Conservation (phyloP, 805 yeast genomes). For the Metschnikowia gruessii region DNA sequence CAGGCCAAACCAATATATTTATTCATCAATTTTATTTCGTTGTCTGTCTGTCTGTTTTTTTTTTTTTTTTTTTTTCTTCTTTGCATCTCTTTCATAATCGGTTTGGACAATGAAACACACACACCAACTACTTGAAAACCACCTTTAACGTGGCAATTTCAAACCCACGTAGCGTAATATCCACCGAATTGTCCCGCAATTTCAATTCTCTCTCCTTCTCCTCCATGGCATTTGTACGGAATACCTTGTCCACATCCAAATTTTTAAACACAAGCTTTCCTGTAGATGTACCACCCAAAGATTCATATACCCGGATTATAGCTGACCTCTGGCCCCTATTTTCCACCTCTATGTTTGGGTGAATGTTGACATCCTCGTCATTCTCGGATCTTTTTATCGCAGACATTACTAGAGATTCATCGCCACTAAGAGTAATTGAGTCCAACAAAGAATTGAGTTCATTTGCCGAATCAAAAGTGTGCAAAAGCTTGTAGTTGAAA, state of each 20-base stretch:
- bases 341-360: conserved; percentile 45
- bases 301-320: conserved; percentile 76
- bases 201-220: conserved; percentile 43
- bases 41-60: neutral
- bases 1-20: neutral
- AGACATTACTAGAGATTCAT: conserved; percentile 61
- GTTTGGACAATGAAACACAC: too few species aligned
- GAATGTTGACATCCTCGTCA: conserved; percentile 55
- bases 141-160: conserved; percentile 69
- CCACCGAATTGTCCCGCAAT: conserved; percentile 33
- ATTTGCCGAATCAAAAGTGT: conserved; percentile 15
- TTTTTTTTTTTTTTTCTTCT: too few species aligned
- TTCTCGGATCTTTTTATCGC: conserved; percentile 86
- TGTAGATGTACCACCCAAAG: conserved; percentile 73
- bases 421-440: conserved; percentile 41
- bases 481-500: conserved; percentile 58
- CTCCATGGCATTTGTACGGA: conserved; percentile 59
- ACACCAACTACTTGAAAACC: conserved; percentile 27
- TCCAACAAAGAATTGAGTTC: conserved; percentile 11
- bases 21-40: neutral
- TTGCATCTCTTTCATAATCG: too few species aligned
- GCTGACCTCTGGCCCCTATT: conserved; percentile 43
- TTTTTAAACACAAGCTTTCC: conserved; percentile 48
- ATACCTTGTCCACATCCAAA: conserved; percentile 46
- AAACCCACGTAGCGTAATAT: conserved; percentile 61